phyloP scores from a whole-genome alignment of 179 eudicot species.

The Nepenthes alata region DNA sequence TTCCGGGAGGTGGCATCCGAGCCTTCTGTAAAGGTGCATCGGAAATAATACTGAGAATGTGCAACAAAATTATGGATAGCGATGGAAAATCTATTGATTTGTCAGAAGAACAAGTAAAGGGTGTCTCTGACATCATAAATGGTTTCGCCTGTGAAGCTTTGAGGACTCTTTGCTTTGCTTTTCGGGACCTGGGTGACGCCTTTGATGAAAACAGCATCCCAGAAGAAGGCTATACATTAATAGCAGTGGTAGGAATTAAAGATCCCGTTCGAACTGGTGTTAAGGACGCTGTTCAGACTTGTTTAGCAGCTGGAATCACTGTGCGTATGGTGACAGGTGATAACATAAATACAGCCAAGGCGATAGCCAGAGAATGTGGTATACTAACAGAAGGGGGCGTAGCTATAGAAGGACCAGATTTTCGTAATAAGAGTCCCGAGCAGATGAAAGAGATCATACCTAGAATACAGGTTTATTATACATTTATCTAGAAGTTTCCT shows the following conservation, averaged over 20 bases:
- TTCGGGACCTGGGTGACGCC: slow-evolving; percentile 36
- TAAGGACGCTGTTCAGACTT: slow-evolving; percentile 61
- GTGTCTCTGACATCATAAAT: slow-evolving; percentile 40
- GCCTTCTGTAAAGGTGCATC: slow-evolving; percentile 94
- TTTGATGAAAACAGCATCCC: slow-evolving; percentile 31
- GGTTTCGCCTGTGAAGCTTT: slow-evolving; percentile 62
- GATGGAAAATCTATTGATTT: slow-evolving; percentile 38
- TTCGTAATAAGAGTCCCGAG: slow-evolving; percentile 34
- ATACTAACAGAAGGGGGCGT: slow-evolving; percentile 62
- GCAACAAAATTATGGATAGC: slow-evolving; percentile 41
- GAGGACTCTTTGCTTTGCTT: slow-evolving; percentile 83
- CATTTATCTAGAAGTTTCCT: background rate
- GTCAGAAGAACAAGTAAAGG: slow-evolving; percentile 36
- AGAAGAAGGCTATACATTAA: slow-evolving; percentile 53
- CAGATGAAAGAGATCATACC: slow-evolving; percentile 55
- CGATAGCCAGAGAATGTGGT: slow-evolving; percentile 92
- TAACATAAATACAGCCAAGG: slow-evolving; percentile 81
- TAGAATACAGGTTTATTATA: slow-evolving; percentile 47
- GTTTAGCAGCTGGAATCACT: slow-evolving; percentile 77
- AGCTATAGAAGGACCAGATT: slow-evolving; percentile 78
- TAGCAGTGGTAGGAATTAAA: slow-evolving; percentile 72
- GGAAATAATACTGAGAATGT: slow-evolving; percentile 60
- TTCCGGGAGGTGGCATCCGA: slow-evolving; percentile 54
- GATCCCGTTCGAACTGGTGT: slow-evolving; percentile 86
- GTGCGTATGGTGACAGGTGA: slow-evolving; percentile 98